Base-by-base conservation (phyloP, 192 early-diverging fungal species). In the Radiomyces spectabilis region DNA sequence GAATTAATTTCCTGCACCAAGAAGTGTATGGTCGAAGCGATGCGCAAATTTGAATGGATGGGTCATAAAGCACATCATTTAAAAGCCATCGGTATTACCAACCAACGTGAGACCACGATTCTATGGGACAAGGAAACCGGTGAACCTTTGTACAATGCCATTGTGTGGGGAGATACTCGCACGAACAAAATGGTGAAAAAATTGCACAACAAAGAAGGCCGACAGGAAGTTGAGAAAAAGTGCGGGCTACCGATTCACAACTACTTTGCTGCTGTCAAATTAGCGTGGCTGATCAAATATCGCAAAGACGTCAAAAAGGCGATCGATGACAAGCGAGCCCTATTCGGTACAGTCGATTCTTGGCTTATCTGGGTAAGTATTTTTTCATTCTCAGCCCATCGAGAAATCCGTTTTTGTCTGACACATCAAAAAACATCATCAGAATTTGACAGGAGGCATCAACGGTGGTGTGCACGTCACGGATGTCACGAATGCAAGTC, bases 401-500 rank as follows among this genome's bases (percentile, higher is more conserved):
- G 35, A 1, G 41, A 29, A 1, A 40, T 39, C 22, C 29, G 15
- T 22, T 29, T 13, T 35, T 15, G 8, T 43, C 27, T 39, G n/a
- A 2, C 42, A 29, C 15, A 7, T 38, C 10, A 33, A 22, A 37
- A 15, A 5, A 18, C 16, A 19, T 24, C 35, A 24, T 18, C 27
- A 87, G 78, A 94, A 93, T 65, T 65, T 97, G 48, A 94, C 94
- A 1, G 94, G 94, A 40, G 85, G 84, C 19, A 46, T 53, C 3
- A 41, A 83, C 13, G 77, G 76, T 6, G 88, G 88, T 6, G 63
- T 80, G 26, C 87, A 90, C 66, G 77, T 87, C 15, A 94, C 94
- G 0, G 94, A 97, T 62, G 88, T 94, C n/a, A 91, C 92, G 22
- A 97, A 97, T 69, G 94, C 94, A 21, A 85, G 82, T 53, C 85